Evolutionary conservation across 2,329 filamentous ascomycete genomes (phyloP).

Genomic region (Dactylellina leptospora): DNA sequence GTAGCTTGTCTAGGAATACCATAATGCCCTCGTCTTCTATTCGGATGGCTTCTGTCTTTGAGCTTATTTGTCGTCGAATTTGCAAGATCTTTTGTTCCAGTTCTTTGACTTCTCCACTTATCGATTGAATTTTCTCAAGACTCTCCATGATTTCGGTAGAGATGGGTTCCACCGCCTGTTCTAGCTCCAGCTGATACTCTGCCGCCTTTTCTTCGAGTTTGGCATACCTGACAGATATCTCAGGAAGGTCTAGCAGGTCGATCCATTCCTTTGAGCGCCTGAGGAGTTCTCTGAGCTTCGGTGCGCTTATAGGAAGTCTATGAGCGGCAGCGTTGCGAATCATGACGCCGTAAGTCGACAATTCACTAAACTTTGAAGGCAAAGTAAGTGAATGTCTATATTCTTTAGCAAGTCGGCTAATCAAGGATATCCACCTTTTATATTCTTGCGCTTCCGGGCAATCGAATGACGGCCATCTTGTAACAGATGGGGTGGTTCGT

Average conservation of each 20-base stretch:
- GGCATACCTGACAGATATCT: conserved; percentile 14
- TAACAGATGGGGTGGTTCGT: conserved; percentile 18
- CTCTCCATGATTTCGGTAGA: conserved; percentile 6
- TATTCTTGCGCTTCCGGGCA: conserved; percentile 49
- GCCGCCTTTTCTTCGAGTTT: conserved; percentile 17
- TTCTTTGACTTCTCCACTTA: conserved; percentile 1
- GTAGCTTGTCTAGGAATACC: neutral
- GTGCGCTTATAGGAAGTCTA: conserved; percentile 34
- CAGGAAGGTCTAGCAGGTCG: conserved; percentile 23
- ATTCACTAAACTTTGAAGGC: conserved; percentile 27
- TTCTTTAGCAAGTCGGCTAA: conserved; percentile 22
- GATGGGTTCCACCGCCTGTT: conserved; percentile 15
- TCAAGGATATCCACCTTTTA: conserved; percentile 35
- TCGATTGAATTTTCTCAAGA: conserved; percentile 18
- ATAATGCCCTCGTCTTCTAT: conserved; percentile 20
- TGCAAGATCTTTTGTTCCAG: conserved; percentile 23
- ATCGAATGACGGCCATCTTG: conserved; percentile 26
- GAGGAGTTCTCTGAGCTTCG: conserved; percentile 32
- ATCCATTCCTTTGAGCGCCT: conserved; percentile 18
- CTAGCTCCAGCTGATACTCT: conserved; percentile 26
- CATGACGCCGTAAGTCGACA: conserved; percentile 18
- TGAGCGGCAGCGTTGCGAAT: conserved; percentile 51
- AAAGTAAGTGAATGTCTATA: conserved; percentile 13
- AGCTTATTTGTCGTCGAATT: conserved; percentile 1
- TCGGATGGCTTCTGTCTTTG: conserved; percentile 1